Conservation (phyloP, 192 early-diverging fungal genomes). For the Rhizoclosmatium globosum region DNA sequence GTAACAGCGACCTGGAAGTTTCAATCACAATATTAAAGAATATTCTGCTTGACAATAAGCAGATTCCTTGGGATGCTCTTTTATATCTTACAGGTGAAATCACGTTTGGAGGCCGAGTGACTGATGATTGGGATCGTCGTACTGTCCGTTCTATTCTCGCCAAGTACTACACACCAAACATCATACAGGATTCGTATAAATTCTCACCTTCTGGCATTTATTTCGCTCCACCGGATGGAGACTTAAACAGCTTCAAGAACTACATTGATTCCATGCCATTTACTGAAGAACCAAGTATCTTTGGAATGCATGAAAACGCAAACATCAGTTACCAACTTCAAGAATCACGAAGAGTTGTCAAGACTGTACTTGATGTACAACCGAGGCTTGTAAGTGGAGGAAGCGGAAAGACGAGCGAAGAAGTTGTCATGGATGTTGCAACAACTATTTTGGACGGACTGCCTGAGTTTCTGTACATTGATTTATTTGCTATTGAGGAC, state of each 20-base stretch:
- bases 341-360: constrained; percentile 60
- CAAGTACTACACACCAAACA: constrained; percentile 59
- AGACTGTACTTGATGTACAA: constrained; percentile 68
- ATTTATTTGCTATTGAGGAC: constrained; percentile 39
- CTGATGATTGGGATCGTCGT: constrained; percentile 70
- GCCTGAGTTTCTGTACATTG: constrained; percentile 55
- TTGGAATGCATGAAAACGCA: constrained; percentile 75
- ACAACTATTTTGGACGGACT: constrained; percentile 58
- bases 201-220: constrained; percentile 64
- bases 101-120: constrained; percentile 71
- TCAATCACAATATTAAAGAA: constrained; percentile 60
- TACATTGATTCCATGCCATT: constrained; percentile 68
- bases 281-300: constrained; percentile 67
- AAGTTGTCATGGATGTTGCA: constrained; percentile 58
- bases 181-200: constrained; percentile 59
- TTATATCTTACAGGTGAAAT: constrained; percentile 68
- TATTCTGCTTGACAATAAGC: constrained; percentile 57
- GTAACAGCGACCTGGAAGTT: constrained; percentile 64
- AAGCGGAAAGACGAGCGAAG: constrained; percentile 58
- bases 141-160: constrained; percentile 61
- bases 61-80: constrained; percentile 67
- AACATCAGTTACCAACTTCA: constrained; percentile 72
- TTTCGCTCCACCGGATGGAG: constrained; percentile 64
- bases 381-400: constrained; percentile 54
- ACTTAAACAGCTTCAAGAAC: constrained; percentile 48